Base-by-base conservation (phyloP, 441 rosid species). In the Bruguiera hainesii region DNA sequence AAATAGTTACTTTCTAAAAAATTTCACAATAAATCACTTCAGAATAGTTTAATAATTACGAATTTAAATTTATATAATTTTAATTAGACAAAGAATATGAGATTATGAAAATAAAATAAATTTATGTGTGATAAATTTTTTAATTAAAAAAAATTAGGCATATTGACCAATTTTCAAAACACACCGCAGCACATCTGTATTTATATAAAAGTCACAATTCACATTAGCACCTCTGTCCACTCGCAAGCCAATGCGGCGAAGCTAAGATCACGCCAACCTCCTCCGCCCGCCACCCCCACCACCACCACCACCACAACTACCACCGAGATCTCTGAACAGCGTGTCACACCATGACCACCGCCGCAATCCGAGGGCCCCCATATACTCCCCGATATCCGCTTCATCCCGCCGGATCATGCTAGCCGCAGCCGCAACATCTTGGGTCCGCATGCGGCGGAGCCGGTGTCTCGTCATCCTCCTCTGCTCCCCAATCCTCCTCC, bases 401-500 rank as follows among this genome's bases (percentile, higher is more conserved):
- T 73, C 73, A 3, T 64, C 58, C 29, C 67, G 39, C 66, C 76
- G 60, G 51, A 20, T 81, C 71, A 78, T 83, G 83, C 55, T 86
- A 80, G 81, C 85, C 72, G 58, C 28, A 5, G 28, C 57, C 28
- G 57, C 63, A 56, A 57, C 68, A 19, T 64, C 84, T 28, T 85
- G 83, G 83, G 71, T 83, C 42, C 79, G 82, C 52, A 74, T 74
- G 28, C 83, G 85, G 65, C 72, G 88, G 67, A 74, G 84, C 77
- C 87, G 88, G 13, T 74, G 64, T 63, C 4, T 84, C 28, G 70
- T 85, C 63, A 81, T 87, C 66, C 62, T 85, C 37, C 70, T 89
- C 53, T 85, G 88, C 59, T 87, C 88, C 10, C 96, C 96, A 9
- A 57, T 89, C 63, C 80, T 89, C 56, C 55, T 87, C 31, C 87